Evolutionary conservation across 306 rosid genomes (phyloP), one percentile per base, ranked within the genome.

Genomic region (Lithocarpus polystachyus): DNA sequence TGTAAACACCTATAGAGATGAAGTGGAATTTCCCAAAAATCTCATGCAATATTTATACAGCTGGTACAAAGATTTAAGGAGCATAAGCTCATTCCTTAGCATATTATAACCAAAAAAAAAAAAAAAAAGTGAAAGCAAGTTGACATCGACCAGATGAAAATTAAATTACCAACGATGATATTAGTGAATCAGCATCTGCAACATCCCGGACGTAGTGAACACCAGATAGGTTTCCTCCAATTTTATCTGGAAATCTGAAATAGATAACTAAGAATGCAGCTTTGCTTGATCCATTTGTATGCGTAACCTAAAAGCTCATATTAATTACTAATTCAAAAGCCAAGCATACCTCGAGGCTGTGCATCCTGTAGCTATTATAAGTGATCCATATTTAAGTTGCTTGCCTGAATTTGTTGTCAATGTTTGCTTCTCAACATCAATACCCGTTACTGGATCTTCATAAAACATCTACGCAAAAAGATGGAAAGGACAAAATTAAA

Each of bases 191-290:
- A 48, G 99, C 99, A 91, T 94, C 99, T 19, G 95, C 95, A 80
- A 92, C 91, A 80, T 94, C 97, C 71, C 99, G 95, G 70, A 94
- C 85, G 82, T 92, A 94, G 84, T 94, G 99, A 83, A 92, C 97
- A 74, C 99, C 97, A 35, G 88, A 83, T 56, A 94, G 89, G 76
- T 87, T 89, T 79, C 99, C 97, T 62, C 99, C 99, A 82, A 88
- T 92, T 84, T 89, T 92, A 73, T 88, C 97, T 0, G 97, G 97
- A 84, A 94, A 86, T 85, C 99, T 94, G 87, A 33, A 53, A 71
- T 84, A 57, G 71, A 70, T 24, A 80, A 62, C 71, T 64, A 56
- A 77, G 72, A 77, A 71, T 68, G 74, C 74, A 68, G 75, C 67
- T 71, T 68, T 73, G 80, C 78, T 37, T 22, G 71, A 71, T 40